Percentiles rank a stretch among this genome's conserved stretches.
Conservation (phyloP, 2,329 filamentous ascomycete genomes). For the Lomentospora prolificans region DNA sequence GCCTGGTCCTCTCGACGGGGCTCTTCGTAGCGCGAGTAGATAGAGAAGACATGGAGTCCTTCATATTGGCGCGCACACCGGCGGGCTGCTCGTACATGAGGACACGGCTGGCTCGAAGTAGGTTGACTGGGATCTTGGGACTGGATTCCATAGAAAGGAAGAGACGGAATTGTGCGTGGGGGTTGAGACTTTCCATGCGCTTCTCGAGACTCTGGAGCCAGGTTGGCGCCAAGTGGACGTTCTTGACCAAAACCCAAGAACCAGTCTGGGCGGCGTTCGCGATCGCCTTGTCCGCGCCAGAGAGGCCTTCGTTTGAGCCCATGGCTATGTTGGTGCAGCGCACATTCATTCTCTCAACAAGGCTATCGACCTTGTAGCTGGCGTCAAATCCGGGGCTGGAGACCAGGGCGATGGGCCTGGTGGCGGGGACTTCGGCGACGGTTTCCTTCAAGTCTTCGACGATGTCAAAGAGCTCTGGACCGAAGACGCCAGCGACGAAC, state of each 20-base stretch:
- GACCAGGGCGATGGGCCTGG: conserved; percentile 79
- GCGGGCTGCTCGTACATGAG: conserved; percentile 98
- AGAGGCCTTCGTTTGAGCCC: conserved; percentile 91
- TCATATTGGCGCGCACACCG: conserved; percentile 95
- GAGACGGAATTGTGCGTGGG: conserved; percentile 82
- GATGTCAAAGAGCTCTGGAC: conserved; percentile 69
- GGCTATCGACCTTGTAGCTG: conserved; percentile 94
- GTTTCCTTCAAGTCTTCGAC: conserved; percentile 80
- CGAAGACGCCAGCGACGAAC: conserved; percentile 84
- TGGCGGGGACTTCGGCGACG: conserved; percentile 73
- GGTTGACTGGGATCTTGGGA: conserved; percentile 91
- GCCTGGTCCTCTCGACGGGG: conserved; percentile 79
- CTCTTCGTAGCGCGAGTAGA: conserved; percentile 66
- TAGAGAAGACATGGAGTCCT: conserved; percentile 82
- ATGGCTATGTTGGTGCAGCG: conserved; percentile 96
- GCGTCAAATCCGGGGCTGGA: conserved; percentile 97
- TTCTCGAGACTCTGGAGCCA: conserved; percentile 98
- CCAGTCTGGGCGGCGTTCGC: conserved; percentile 84
- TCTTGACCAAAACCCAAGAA: conserved; percentile 97
- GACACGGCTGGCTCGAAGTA: conserved; percentile 85
- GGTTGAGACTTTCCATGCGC: conserved; percentile 88
- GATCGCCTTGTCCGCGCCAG: conserved; percentile 91
- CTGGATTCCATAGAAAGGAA: conserved; percentile 98
- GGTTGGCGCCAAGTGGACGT: conserved; percentile 89
- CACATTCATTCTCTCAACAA: conserved; percentile 75